Conservation (phyloP, 2,329 filamentous ascomycete genomes). For the Fusarium proliferatum region DNA sequence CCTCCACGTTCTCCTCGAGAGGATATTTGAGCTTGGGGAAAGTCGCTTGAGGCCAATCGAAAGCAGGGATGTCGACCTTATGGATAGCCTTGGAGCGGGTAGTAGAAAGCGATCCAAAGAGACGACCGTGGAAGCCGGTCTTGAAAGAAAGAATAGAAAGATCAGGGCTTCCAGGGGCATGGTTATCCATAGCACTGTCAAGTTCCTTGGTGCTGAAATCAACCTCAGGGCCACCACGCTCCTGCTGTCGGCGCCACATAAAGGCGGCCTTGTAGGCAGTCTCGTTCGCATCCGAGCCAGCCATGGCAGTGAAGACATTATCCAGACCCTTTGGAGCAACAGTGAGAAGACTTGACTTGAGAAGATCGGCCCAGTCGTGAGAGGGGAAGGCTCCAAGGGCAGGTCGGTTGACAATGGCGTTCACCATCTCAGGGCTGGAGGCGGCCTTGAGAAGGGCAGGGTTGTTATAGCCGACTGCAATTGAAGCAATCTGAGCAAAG, state of each 20-base stretch:
- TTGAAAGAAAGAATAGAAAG: slow-evolving; percentile 91
- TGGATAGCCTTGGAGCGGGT: slow-evolving; percentile 94
- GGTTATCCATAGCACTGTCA: slow-evolving; percentile 80
- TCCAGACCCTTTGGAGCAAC: slow-evolving; percentile 85
- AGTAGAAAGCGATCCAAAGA: slow-evolving; percentile 88
- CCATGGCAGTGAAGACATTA: slow-evolving; percentile 91
- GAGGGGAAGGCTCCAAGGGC: slow-evolving; percentile 92
- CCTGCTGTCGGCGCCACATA: slow-evolving; percentile 86
- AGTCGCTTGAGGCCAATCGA: slow-evolving; percentile 92
- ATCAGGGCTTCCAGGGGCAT: slow-evolving; percentile 77
- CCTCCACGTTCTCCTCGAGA: slow-evolving; percentile 79
- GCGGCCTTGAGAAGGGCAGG: slow-evolving; percentile 76
- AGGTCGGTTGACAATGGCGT: slow-evolving; percentile 85
- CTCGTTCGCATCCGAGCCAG: slow-evolving; percentile 93
- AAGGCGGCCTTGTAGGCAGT: slow-evolving; percentile 95
- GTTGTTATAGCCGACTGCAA: slow-evolving; percentile 94
- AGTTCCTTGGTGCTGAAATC: slow-evolving; percentile 86
- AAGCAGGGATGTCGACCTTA: slow-evolving; percentile 94
- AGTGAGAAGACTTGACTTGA: slow-evolving; percentile 82
- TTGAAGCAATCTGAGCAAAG: slow-evolving; percentile 93
- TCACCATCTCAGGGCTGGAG: slow-evolving; percentile 80
- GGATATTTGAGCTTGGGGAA: slow-evolving; percentile 91
- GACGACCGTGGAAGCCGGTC: slow-evolving; percentile 87
- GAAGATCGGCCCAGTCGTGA: slow-evolving; percentile 82
- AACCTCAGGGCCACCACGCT: slow-evolving; percentile 80